Base-by-base conservation (phyloP, 352 stramenopile genomes). In the Globisporangium cystogenes region DNA sequence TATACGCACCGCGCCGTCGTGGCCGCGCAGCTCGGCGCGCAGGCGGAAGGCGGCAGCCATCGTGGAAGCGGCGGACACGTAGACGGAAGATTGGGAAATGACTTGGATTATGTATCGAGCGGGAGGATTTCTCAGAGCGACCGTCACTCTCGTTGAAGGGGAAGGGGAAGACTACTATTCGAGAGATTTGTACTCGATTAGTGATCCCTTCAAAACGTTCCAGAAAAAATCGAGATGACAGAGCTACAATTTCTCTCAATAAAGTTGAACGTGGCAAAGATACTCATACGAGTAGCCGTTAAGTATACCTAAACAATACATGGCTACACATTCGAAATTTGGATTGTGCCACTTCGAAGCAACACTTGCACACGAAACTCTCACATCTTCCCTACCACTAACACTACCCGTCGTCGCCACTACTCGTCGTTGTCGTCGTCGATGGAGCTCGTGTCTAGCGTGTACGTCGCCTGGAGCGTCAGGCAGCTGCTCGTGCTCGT, bases 1-100 rank as follows among this genome's bases (percentile, higher is more conserved):
- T 4, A 18, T 7, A 81, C 73, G 46, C 66, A 91, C 82, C n/a
- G 79, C 82, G 63, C 82, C 79, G 16, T 89, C 77, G 65, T 93
- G 82, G 53, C 77, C 77, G 46, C 76, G 66, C 46, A 93, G 72
- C 67, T 87, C 76, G 51, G 64, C 69, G 59, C 55, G 58, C 27
- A 71, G 52, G 48, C 31, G 62, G 55, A 59, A 74, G 15, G 45
- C 48, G 8, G 20, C 24, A 7, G 45, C 24, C 14, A 24, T 14
- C 14, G 16, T 35, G 12, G 44, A 11, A 26, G 44, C n/a, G n/a
- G n/a, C n/a, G n/a, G 12, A 37, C 31, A 36, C 31, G 11, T 14
- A 18, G 12, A 4, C n/a, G 11, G 21, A n/a, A 29, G 21, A 20
- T 26, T 16, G 4, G 5, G 11, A 31, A 31, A 18, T 39, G 33